Evolutionary conservation across 2,329 filamentous ascomycete species (phyloP), one percentile per base, ranked within the genome.

Genomic region (Hymenoscyphus occultus): DNA sequence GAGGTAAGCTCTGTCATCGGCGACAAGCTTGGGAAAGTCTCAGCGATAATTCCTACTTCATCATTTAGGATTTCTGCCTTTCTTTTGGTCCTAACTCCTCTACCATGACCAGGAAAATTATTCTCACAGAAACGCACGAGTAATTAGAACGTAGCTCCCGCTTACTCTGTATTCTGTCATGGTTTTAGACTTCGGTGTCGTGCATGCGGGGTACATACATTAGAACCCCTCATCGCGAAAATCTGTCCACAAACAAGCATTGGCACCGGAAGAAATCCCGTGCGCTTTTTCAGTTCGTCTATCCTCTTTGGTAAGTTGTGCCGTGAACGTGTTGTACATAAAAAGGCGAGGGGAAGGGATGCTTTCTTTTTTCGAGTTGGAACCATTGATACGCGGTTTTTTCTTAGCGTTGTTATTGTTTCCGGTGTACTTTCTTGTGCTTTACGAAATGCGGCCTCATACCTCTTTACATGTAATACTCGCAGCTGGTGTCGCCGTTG

Each of bases 181-280:
- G n/a, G 40, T 56, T 51, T 51, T 28, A 39, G 39, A 22, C 35
- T 54, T 54, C 42, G 16, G 22, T 39, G 40, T 45, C 19, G 22
- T 14, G 56, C 28, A 54, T 28, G 48, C 48, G 48, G 48, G 48
- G 48, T 54, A 51, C 45, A 51, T 51, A 32, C 31, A 28, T 28
- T 28, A 19, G 35, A 22, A 35, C 45, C 60, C 45, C 60, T 62
- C 60, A 62, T 28, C 31, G 9, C 10, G 48, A 16, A 16, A 56
- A 14, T 19, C 28, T 32, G 3, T 56, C 39, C 39, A 57, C 51
- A 59, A 54, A 54, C 22, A 48, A 45, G 61, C 56, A 61, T 40
- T 48, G 32, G 45, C 54, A 60, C 65, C 63, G 65, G 63, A 60
- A 65, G 51, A 65, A 65, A n/a, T 58, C 40, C 13, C 6, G 12